These are phyloP conservation scores for Jackrogersella minutella DNA, from an alignment of 495 filamentous ascomycete species.

Conservation along the genomic window DNA sequence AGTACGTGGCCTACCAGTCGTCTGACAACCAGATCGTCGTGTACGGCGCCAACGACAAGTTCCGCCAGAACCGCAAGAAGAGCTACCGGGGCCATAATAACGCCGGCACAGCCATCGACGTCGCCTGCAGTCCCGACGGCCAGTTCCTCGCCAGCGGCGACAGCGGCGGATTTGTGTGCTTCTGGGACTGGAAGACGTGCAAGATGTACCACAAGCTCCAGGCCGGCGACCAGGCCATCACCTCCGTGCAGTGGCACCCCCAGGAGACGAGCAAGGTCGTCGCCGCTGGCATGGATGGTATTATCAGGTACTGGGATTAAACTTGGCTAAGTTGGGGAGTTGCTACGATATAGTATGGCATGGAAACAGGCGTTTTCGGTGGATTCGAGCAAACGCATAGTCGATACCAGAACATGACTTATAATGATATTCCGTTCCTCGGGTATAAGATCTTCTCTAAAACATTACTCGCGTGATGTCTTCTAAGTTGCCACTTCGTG, in stretches of 20 bases:
- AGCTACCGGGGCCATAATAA: slow-evolving; percentile 94
- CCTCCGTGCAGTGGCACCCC: slow-evolving; percentile 89
- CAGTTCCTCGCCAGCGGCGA: slow-evolving; percentile 88
- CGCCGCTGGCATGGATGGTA: slow-evolving; percentile 86
- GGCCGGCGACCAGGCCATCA: slow-evolving; percentile 79
- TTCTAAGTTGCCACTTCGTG: not conserved
- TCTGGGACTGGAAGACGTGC: slow-evolving; percentile 99
- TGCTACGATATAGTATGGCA: slow-evolving; percentile 1
- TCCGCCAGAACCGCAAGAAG: slow-evolving; percentile 97
- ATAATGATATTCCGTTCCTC: slow-evolving; percentile 21
- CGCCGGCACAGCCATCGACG: slow-evolving; percentile 90
- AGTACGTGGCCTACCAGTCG: slow-evolving; percentile 91
- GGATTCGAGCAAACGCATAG: slow-evolving; percentile 16
- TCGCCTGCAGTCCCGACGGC: slow-evolving; percentile 88
- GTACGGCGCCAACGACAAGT: slow-evolving; percentile 91
- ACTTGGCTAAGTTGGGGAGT: slow-evolving; percentile 6
- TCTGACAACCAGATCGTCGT: slow-evolving; percentile 97
- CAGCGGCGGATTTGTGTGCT: slow-evolving; percentile 85
- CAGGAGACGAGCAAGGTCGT: slow-evolving; percentile 94
- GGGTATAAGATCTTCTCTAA: not conserved
- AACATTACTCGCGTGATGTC: not conserved
- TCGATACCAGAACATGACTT: slow-evolving; percentile 31
- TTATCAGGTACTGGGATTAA: slow-evolving; percentile 95
- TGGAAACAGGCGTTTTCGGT: slow-evolving; percentile 21
- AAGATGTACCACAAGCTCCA: slow-evolving; percentile 97